Base-by-base conservation (phyloP, 495 filamentous ascomycete genomes). In the Penicillium antarcticum region DNA sequence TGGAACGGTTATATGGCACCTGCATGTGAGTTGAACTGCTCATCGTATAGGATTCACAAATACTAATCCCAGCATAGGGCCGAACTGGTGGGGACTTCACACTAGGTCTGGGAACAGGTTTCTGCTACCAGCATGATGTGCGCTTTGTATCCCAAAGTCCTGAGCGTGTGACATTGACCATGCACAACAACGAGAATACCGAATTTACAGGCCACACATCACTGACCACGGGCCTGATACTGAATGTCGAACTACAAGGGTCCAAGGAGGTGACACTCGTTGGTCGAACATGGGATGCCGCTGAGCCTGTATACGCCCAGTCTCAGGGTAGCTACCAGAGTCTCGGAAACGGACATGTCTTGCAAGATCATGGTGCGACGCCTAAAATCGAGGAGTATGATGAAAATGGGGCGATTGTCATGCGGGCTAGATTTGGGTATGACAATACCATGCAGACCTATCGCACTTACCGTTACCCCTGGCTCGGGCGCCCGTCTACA, bases 301-400 rank as follows among this genome's bases (percentile, higher is more conserved):
- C 54, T 0, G 52, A 76, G 14, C 51, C 59, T 8, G 63, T 77
- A 19, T 67, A 47, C 36, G 56, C 65, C 13, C 51, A 55, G 4
- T 73, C 65, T 3, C 72, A 76, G 60, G 78, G 77, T 7, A 70
- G 66, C 36, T 70, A 66, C n/a, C 68, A 77, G 50, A 42, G 54
- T 12, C 60, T 78, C 2, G 46, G 42, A 7, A 67, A 70, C 47
- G 75, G 68, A 9, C 70, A 79, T 51, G 59, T 64, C 38, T 48
- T 80, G 11, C 47, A 70, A 40, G 67, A 55, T 21, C 79, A 75
- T 54, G 78, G 76, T 3, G 57, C 68, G 10, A 64, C 66, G 8
- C 61, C 73, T 24, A 66, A 74, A 2, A 34, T 80, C 11, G 72
- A 75, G 7, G 79, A 82, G 55, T 74, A 66, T 53, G 61, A 65